Conservation (phyloP, 306 rosid genomes). For the Crotalaria pallida region DNA sequence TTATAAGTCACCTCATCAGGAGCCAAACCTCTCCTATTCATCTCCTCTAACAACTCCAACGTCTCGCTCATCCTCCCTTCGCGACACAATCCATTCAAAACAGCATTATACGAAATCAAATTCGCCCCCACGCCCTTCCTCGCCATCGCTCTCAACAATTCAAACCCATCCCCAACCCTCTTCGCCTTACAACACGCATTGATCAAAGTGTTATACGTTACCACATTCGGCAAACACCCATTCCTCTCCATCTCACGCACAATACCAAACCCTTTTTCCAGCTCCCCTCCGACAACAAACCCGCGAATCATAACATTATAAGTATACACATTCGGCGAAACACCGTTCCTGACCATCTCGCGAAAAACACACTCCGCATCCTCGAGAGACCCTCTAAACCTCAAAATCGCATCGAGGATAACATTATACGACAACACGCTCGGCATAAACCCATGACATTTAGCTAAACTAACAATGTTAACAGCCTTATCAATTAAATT, state of each 20-base stretch:
- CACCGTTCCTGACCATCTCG: constrained; percentile 54
- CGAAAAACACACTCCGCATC: constrained; percentile 39
- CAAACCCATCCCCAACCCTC: constrained; percentile 49
- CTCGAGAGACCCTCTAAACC: constrained; percentile 32
- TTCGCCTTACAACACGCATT: constrained; percentile 53
- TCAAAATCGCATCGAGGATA: constrained; percentile 45
- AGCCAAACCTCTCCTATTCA: constrained; percentile 49
- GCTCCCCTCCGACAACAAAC: constrained; percentile 38
- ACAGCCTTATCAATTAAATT: constrained; percentile 43
- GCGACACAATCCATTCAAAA: constrained; percentile 68
- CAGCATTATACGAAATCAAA: constrained; percentile 71
- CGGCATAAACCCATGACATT: constrained; percentile 56
- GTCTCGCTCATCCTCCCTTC: constrained; percentile 63
- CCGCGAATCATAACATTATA: constrained; percentile 80
- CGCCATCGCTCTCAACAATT: constrained; percentile 47
- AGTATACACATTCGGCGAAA: constrained; percentile 71
- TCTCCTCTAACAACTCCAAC: constrained; percentile 45
- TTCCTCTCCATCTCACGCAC: constrained; percentile 58
- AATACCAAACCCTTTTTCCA: constrained; percentile 45
- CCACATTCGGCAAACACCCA: constrained; percentile 70
- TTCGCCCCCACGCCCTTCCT: constrained; percentile 55
- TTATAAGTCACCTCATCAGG: constrained; percentile 73
- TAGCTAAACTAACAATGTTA: constrained; percentile 47
- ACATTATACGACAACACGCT: constrained; percentile 66
- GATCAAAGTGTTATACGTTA: constrained; percentile 69